Evolutionary conservation across 1,284 basidiomycete genomes (phyloP), one percentile per base, ranked within the genome.

Genomic region (Entoloma clypeatum): DNA sequence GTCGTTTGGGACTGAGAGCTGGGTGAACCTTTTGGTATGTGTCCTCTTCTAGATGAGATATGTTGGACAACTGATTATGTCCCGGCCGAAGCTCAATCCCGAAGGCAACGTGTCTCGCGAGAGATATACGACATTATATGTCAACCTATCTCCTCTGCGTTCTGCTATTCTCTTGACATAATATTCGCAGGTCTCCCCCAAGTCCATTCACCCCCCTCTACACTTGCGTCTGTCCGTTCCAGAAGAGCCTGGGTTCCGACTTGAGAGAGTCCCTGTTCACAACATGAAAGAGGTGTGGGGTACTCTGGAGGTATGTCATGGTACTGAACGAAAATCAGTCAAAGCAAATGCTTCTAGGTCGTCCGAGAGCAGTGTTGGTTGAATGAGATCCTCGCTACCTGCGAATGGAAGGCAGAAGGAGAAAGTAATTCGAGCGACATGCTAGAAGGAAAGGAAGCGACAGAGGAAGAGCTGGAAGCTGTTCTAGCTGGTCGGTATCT

Each of bases 321-420:
- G 31, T 39, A 40, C 13, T 41, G 11, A 11, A 13, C 27, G 18
- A 17, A 6, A 24, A 18, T 33, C 14, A 41, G 25, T 32, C 34
- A 22, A 24, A 33, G 2, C 42, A 33, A 14, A 23, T 36, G 35
- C 13, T 13, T 26, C 23, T 3, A 86, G 83, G 74, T 88, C 51
- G 81, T 87, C 2, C 72, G 73, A 44, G 85, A 86, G 45, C 85
- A 88, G 60, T 84, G 81, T 52, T 88, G 85, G 85, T 56, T 88
- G 11, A 88, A 88, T 55, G 81, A 81, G 52, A 70, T 71, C 13
- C 58, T 88, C 16, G 53, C 64, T 6, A 68, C 71, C 30, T 75
- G 74, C 27, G 60, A 73, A 8, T 88, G 85, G 85, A 58, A 61
- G 11, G 68, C 75, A 5, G 82, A 81, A 50, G 68, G 65, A 7